Conservation (phyloP, 352 stramenopile species). For the Globisporangium perplexum region DNA sequence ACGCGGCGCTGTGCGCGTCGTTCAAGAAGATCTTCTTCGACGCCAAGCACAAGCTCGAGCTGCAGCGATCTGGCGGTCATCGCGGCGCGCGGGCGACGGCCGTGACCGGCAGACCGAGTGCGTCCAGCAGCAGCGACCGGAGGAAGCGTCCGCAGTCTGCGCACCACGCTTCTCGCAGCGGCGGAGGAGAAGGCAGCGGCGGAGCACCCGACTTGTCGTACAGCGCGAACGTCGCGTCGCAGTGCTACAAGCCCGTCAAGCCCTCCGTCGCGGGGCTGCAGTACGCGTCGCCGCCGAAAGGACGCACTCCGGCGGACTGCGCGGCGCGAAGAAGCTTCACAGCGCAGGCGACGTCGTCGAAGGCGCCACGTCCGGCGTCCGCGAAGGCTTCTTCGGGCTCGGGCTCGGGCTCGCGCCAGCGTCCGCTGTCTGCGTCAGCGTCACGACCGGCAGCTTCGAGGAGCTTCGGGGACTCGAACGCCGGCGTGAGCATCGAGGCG, state of each 20-base stretch:
- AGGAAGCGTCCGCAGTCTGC: conserved; percentile 32
- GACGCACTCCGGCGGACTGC: not conserved
- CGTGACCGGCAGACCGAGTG: not conserved
- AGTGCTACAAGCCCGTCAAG: conserved; percentile 56
- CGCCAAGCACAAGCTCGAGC: conserved; percentile 55
- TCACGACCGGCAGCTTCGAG: not conserved
- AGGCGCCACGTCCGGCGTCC: conserved; percentile 12
- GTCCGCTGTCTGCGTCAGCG: conserved; percentile 24
- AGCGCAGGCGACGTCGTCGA: not conserved
- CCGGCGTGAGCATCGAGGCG: conserved; percentile 19
- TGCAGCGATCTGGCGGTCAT: conserved; percentile 9
- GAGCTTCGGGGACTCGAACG: not conserved
- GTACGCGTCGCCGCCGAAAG: conserved; percentile 21
- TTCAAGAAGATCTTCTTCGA: conserved; percentile 74
- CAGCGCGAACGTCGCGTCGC: conserved; percentile 47
- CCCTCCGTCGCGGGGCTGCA: conserved; percentile 30
- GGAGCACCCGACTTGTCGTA: conserved; percentile 38
- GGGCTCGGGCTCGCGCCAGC: conserved; percentile 7
- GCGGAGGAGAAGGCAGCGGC: not conserved
- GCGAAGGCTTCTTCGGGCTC: not conserved
- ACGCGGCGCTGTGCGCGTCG: conserved; percentile 50
- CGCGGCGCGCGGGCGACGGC: not conserved
- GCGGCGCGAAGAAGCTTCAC: conserved; percentile 4
- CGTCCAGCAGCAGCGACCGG: conserved; percentile 1
- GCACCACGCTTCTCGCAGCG: conserved; percentile 15